Evolutionary conservation across 306 rosid genomes (phyloP), one percentile per base, ranked within the genome.

Genomic region (Fragaria ananassa): DNA sequence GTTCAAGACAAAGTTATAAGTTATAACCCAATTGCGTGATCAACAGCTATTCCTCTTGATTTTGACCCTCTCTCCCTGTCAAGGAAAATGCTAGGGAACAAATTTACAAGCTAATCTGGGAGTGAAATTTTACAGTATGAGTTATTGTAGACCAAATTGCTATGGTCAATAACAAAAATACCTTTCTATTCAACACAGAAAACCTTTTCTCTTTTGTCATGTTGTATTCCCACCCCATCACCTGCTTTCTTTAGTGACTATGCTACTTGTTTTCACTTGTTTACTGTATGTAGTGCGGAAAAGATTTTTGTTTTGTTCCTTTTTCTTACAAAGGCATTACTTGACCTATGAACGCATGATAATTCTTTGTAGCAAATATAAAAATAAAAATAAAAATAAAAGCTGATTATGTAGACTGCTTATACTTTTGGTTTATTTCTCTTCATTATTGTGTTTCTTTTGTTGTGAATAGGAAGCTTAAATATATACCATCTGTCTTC

Each of bases 391-490:
- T 42, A 42, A 10, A 10, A 2, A 45, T 45, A 27, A 27, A 61
- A 29, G 4, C 37, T 64, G 25, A 64, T 34, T 34, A 17, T 34
- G 18, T 70, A 29, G 41, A 47, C 74, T 70, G 13, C 31, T 46
- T 34, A 50, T 34, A 31, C 21, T 19, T 19, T 12, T 39, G 39
- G 27, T 56, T 72, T 19, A 8, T 10, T 10, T 17, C 35, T 6
- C 35, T n/a, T 39, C 14, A 21, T 21, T 53, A n/a, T 72, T 4
- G 4, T 41, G 15, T 37, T 60, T 45, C 51, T 23, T 34, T 63
- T 67, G 45, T 78, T 77, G 49, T 72, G 47, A 62, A 15, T 76
- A 27, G 63, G 37, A 54, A 23, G 19, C 1, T 47, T 37, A 6
- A 18, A 17, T n/a, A 6, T 56, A 15, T 41, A 31, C 70, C 49